A percentile compares a stretch with the other conserved stretches of the same genome.
These are phyloP conservation scores for Farysia itapuensis DNA, from an alignment of 1,284 basidiomycete genomes.

Conservation along the genomic window DNA sequence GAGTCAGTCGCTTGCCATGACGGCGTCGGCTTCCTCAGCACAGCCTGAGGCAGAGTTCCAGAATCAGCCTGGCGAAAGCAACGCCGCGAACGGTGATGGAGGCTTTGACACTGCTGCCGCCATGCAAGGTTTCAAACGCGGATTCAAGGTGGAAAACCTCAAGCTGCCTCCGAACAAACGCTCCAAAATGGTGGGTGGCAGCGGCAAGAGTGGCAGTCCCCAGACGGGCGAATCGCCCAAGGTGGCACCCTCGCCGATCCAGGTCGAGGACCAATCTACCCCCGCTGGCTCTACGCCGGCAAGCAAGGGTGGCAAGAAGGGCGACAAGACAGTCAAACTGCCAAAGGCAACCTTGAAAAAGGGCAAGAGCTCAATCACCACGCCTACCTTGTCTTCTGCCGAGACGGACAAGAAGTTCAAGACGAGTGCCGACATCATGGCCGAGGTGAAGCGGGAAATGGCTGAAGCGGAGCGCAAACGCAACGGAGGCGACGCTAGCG, in stretches of 20 bases:
- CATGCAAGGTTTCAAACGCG: conserved; percentile 48
- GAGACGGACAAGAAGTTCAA: conserved; percentile 41
- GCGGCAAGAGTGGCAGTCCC: conserved; percentile 22
- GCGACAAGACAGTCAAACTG: conserved; percentile 22
- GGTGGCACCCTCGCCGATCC: conserved; percentile 31
- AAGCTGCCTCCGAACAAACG: conserved; percentile 54
- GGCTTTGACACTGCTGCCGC: conserved; percentile 35
- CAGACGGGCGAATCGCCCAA: conserved; percentile 38
- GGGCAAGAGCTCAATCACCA: conserved; percentile 29
- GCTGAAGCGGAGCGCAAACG: conserved; percentile 44
- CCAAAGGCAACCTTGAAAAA: conserved; percentile 31
- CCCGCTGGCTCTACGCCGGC: conserved; percentile 39
- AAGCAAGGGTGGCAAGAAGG: conserved; percentile 36
- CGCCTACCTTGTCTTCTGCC: conserved; percentile 32
- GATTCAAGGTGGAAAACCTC: conserved; percentile 53
- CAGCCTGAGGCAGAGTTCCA: conserved; percentile 3
- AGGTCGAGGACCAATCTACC: conserved; percentile 28
- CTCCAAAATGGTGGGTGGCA: conserved; percentile 23
- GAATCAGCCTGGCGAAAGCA: conserved; percentile 6
- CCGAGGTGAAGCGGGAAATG: conserved; percentile 52
- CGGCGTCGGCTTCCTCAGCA: conserved; percentile 1
- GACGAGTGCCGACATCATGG: conserved; percentile 54
- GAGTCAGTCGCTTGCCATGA: not conserved
- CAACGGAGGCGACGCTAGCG: conserved; percentile 4
- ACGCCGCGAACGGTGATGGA: conserved; percentile 16